These are phyloP conservation scores for Blakeslea trispora DNA, from an alignment of 371 early-diverging fungal genomes.

Conservation along the genomic window DNA sequence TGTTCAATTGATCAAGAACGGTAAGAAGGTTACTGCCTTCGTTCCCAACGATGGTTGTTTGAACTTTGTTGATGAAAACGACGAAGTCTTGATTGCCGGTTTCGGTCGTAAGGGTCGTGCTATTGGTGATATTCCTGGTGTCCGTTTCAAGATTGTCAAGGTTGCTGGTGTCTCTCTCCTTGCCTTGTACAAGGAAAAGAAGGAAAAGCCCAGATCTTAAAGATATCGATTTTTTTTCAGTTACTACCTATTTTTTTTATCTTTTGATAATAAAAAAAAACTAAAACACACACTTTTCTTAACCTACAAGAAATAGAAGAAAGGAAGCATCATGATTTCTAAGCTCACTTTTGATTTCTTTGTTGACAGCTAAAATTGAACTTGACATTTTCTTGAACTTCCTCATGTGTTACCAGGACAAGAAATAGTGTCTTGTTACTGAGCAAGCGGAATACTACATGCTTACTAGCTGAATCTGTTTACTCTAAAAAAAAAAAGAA, in stretches of 20 bases:
- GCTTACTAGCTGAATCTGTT: too few species aligned
- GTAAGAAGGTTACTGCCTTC: conserved; percentile 99
- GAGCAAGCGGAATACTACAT: too few species aligned
- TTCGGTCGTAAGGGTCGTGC: conserved; percentile 89
- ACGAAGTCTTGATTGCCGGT: conserved; percentile 96
- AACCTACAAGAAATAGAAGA: too few species aligned
- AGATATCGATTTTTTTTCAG: conserved; percentile 14
- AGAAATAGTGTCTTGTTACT: too few species aligned
- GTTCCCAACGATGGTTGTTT: conserved; percentile 99
- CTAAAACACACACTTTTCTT: background rate
- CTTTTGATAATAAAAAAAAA: conserved; percentile 4
- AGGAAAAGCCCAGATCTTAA: conserved; percentile 99
- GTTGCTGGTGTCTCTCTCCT: conserved; percentile 99
- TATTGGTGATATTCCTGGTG: conserved; percentile 99
- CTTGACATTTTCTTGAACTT: too few species aligned
- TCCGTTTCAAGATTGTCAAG: conserved; percentile 99
- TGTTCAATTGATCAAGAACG: conserved; percentile 99
- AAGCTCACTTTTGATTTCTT: too few species aligned
- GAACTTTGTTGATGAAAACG: conserved; percentile 98
- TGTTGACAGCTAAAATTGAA: too few species aligned
- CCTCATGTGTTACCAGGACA: too few species aligned
- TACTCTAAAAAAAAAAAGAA: too few species aligned
- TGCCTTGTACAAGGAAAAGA: conserved; percentile 99
- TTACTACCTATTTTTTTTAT: background rate
- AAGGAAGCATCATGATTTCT: too few species aligned